Conservation (phyloP, 768 basidiomycete genomes). For the Phylloporus sp. region DNA sequence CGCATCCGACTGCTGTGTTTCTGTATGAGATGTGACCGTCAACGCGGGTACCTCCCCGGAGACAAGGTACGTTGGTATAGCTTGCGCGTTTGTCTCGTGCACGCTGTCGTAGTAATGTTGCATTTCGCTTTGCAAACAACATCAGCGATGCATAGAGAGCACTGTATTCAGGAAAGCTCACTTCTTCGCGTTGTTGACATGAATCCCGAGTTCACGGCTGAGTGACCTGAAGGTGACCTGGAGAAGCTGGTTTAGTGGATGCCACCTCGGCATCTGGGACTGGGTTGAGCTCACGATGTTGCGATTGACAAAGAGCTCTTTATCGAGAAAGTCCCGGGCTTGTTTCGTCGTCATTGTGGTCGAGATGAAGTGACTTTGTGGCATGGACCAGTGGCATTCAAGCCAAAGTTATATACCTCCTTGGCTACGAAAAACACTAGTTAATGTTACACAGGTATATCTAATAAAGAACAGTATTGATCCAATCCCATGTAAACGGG, state of each 20-base stretch:
- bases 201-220: slow-evolving; percentile 64
- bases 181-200: slow-evolving; percentile 81
- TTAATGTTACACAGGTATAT: not conserved
- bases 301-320: slow-evolving; percentile 43
- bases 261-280: not conserved
- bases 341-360: slow-evolving; percentile 26
- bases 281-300: slow-evolving; percentile 35
- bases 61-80: slow-evolving; percentile 66
- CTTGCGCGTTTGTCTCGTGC: slow-evolving; percentile 26
- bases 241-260: slow-evolving; percentile 1
- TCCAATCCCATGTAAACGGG: too few relatives aligned
- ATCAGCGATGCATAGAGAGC: not conserved
- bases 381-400: too few relatives aligned
- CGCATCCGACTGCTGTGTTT: slow-evolving; percentile 7
- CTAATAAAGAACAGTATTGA: not conserved
- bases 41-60: slow-evolving; percentile 47
- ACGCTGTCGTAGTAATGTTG: slow-evolving; percentile 51
- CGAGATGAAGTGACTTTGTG: slow-evolving; percentile 6
- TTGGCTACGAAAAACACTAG: not conserved
- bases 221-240: slow-evolving; percentile 80
- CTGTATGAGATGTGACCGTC: not conserved
- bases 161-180: slow-evolving; percentile 23
- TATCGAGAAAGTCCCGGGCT: slow-evolving; percentile 41
- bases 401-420: too few relatives aligned
- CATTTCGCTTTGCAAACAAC: slow-evolving; percentile 49